phyloP scores from a whole-genome alignment of 805 yeast species.

The Metschnikowia koreensis region DNA sequence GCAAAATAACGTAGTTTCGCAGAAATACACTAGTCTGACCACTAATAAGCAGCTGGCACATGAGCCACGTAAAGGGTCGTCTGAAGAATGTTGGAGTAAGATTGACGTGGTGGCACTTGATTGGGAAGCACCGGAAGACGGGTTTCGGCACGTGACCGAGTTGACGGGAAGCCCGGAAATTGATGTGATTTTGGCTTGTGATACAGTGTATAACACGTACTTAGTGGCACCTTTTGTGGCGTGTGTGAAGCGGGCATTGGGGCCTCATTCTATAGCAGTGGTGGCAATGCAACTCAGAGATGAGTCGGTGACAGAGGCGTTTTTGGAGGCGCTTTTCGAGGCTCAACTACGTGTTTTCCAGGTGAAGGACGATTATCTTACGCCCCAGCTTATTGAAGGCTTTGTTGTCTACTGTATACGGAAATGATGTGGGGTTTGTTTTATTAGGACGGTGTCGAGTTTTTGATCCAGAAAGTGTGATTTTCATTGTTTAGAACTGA shows the following conservation, averaged over 20 bases:
- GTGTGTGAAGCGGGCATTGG: conserved; percentile 40
- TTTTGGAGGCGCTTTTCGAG: conserved; percentile 34
- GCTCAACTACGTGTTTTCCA: conserved; percentile 34
- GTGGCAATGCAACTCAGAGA: conserved; percentile 55
- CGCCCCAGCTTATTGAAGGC: conserved; percentile 37
- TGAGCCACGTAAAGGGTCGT: conserved; percentile 1
- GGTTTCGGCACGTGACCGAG: conserved; percentile 19
- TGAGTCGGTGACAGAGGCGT: conserved; percentile 46
- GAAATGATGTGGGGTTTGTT: too few species aligned
- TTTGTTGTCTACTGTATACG: conserved; percentile 43
- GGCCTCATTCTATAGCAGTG: conserved; percentile 30
- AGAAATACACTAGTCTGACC: conserved; percentile 12
- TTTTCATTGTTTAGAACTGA: too few species aligned
- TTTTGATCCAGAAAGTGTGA: too few species aligned
- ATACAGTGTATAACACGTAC: conserved; percentile 63
- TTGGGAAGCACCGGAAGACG: conserved; percentile 54
- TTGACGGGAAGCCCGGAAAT: conserved; percentile 23
- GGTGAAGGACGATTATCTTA: conserved; percentile 32
- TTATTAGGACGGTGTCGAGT: too few species aligned
- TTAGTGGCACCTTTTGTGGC: conserved; percentile 49
- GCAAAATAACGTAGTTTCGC: conserved; percentile 29
- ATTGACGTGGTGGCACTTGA: conserved; percentile 54
- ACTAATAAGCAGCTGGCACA: not conserved
- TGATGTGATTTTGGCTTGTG: conserved; percentile 58
- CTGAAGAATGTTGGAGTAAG: conserved; percentile 8